Percentiles rank a stretch among this genome's conserved stretches.
phyloP scores from a whole-genome alignment of 2,329 filamentous ascomycete genomes.

The Helotiales sp. region DNA sequence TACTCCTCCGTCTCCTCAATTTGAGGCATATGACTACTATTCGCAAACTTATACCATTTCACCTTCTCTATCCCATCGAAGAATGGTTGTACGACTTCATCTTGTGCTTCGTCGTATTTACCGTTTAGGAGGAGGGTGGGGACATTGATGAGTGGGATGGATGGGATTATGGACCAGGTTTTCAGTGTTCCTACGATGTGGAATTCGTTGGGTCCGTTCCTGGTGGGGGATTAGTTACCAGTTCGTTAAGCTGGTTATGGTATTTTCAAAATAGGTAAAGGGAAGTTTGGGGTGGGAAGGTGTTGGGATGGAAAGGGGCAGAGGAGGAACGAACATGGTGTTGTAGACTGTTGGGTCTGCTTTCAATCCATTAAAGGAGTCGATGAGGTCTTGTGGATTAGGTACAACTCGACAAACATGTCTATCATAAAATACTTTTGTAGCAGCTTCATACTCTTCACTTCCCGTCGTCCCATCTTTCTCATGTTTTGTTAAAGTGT shows the following conservation, averaged over 20 bases:
- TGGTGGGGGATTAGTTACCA: constrained; percentile 9
- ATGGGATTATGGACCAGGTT: constrained; percentile 38
- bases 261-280: neutral
- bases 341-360: constrained; percentile 18
- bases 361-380: constrained; percentile 23
- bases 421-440: constrained; percentile 19
- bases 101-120: constrained; percentile 37
- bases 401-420: constrained; percentile 22
- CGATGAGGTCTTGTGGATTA: constrained; percentile 21
- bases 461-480: constrained; percentile 17
- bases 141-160: constrained; percentile 39
- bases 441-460: constrained; percentile 22
- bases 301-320: neutral
- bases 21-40: constrained; percentile 34
- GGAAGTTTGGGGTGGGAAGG: neutral
- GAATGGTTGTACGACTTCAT: constrained; percentile 38
- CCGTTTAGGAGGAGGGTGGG: constrained; percentile 44
- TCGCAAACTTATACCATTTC: constrained; percentile 40
- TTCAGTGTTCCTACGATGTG: constrained; percentile 41
- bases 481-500: constrained; percentile 23
- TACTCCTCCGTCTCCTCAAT: constrained; percentile 41
- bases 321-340: constrained; percentile 10
- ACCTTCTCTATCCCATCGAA: constrained; percentile 39
- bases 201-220: constrained; percentile 41
- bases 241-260: too few species aligned